A percentile compares a stretch with the other conserved stretches of the same genome.
phyloP scores from a whole-genome alignment of 495 filamentous ascomycete genomes.

The Aspergillus ellipticus region DNA sequence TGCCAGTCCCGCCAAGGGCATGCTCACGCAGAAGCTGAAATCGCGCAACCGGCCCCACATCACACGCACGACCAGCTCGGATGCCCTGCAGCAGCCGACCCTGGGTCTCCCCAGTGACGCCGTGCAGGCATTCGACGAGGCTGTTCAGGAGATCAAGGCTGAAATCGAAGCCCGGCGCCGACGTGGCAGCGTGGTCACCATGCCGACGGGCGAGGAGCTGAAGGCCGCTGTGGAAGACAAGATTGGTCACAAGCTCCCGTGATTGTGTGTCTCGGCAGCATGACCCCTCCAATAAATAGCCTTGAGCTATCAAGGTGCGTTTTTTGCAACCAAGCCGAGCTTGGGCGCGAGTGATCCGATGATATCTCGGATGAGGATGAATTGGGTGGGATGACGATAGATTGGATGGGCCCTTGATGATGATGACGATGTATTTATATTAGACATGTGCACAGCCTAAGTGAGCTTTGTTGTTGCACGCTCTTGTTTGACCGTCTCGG shows the following conservation, averaged over 20 bases:
- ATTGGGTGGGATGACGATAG: not conserved
- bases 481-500: not conserved
- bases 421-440: not conserved
- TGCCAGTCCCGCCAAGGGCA: constrained; percentile 66
- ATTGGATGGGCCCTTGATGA: no score
- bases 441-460: not conserved
- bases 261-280: not conserved
- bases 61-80: constrained; percentile 26
- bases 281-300: not conserved
- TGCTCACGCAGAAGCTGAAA: constrained; percentile 57
- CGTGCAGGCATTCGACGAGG: constrained; percentile 72
- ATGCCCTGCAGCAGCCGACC: constrained; percentile 48
- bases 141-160: constrained; percentile 66
- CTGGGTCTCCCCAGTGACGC: constrained; percentile 79
- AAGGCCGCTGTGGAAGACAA: constrained; percentile 45
- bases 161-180: constrained; percentile 62
- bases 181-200: constrained; percentile 47
- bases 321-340: not conserved
- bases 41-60: constrained; percentile 43
- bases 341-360: not conserved
- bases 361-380: not conserved
- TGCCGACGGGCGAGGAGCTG: constrained; percentile 45
- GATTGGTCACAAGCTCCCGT: constrained; percentile 37
- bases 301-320: not conserved
- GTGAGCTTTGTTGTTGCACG: not conserved